phyloP scores from a whole-genome alignment of 345 rosid species.

The Melastoma malabathricum region DNA sequence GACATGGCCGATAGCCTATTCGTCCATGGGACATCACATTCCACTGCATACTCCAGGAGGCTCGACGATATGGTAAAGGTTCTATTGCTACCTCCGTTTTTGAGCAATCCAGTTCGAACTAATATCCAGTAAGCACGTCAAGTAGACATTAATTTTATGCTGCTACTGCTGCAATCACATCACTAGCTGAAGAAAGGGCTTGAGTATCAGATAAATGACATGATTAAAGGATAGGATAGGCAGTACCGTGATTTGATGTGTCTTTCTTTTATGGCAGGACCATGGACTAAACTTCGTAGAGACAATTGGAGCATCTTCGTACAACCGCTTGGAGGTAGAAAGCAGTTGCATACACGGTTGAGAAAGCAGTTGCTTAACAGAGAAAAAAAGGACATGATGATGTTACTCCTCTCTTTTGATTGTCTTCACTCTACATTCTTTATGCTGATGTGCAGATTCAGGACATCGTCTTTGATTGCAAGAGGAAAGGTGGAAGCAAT shows the following conservation, averaged over 20 bases:
- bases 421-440: no score
- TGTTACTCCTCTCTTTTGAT: no score
- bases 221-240: not conserved
- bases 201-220: not conserved
- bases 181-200: no score
- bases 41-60: slow-evolving; percentile 2
- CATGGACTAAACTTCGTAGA: slow-evolving; percentile 13
- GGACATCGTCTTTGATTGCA: slow-evolving; percentile 25
- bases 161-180: no score
- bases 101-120: no score
- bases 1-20: slow-evolving; percentile 33
- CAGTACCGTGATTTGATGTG: not conserved
- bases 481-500: slow-evolving; percentile 31
- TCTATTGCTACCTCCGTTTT: not conserved
- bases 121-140: no score
- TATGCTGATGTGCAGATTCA: slow-evolving; percentile 11
- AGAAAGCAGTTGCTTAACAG: not conserved
- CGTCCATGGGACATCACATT: slow-evolving; percentile 11
- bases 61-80: slow-evolving; percentile 18
- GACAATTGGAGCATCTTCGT: slow-evolving; percentile 21
- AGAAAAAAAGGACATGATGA: not conserved
- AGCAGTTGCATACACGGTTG: not conserved
- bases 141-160: no score
- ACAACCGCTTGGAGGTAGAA: slow-evolving; percentile 19
- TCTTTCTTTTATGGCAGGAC: slow-evolving; percentile 9